Evolutionary conservation across 2,329 filamentous ascomycete species (phyloP).

Genomic region (Fusarium pseudonygamai): DNA sequence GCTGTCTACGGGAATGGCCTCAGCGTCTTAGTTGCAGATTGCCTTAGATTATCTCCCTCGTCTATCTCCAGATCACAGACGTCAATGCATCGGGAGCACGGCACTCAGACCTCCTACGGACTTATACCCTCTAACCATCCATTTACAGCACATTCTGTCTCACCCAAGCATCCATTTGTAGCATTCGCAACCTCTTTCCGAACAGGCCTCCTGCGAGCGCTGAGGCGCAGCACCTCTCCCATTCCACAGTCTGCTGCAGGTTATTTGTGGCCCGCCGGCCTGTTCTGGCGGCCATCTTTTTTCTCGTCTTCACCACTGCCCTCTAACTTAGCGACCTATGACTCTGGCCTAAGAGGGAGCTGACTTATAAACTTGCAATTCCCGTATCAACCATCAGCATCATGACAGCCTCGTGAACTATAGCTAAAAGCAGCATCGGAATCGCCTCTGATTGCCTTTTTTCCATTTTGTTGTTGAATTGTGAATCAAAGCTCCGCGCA

Average conservation of each 20-base stretch:
- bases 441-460: conserved; percentile 3
- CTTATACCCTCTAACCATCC: conserved; percentile 9
- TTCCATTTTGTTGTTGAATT: neutral
- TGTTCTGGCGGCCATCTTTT: conserved; percentile 26
- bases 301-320: conserved; percentile 19
- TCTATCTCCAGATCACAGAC: neutral
- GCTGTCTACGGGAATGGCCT: neutral
- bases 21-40: neutral
- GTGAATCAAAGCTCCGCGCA: neutral
- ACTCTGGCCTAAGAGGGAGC: conserved; percentile 20
- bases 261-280: conserved; percentile 21
- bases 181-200: neutral
- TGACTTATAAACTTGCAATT: conserved; percentile 31
- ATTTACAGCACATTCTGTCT: conserved; percentile 18
- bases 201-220: conserved; percentile 32
- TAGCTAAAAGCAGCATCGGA: conserved; percentile 25
- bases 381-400: conserved; percentile 16
- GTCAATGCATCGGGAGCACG: conserved; percentile 14
- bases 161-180: conserved; percentile 3
- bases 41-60: neutral
- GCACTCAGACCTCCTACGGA: neutral
- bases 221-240: conserved; percentile 29
- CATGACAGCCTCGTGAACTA: conserved; percentile 26
- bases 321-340: conserved; percentile 12
- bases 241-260: conserved; percentile 13